Conservation (phyloP, 345 rosid genomes). For the Eutrema yunnanense region DNA sequence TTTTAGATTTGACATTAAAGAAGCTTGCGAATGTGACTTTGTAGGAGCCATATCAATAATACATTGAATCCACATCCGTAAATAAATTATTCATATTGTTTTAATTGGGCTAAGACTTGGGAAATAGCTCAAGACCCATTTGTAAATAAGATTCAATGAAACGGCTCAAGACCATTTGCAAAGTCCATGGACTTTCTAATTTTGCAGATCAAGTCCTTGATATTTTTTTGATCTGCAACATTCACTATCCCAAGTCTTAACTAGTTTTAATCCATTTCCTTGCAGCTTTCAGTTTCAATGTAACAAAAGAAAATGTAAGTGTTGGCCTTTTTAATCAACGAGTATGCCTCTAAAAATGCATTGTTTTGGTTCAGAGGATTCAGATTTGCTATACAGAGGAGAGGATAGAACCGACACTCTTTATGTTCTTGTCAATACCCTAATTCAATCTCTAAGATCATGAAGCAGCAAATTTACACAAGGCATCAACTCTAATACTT, state of each 20-base stretch:
- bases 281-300: neutral
- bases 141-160: neutral
- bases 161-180: neutral
- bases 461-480: neutral
- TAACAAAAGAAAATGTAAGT: neutral
- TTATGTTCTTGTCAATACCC: neutral
- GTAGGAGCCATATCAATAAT: too few relatives aligned
- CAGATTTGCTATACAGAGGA: neutral
- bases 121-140: neutral
- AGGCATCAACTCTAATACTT: neutral
- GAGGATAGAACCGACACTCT: neutral
- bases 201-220: too few relatives aligned
- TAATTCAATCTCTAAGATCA: neutral
- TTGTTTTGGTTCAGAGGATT: neutral
- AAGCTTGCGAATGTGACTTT: neutral
- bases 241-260: too few relatives aligned
- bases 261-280: neutral
- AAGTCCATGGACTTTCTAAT: neutral
- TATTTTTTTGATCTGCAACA: too few relatives aligned
- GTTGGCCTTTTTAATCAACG: neutral
- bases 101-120: neutral
- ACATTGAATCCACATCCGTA: too few relatives aligned
- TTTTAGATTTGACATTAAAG: conserved; percentile 21
- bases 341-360: conserved; percentile 1
- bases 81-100: too few relatives aligned